phyloP scores from a whole-genome alignment of 2,329 filamentous ascomycete genomes.

The Xylariaceae sp. region DNA sequence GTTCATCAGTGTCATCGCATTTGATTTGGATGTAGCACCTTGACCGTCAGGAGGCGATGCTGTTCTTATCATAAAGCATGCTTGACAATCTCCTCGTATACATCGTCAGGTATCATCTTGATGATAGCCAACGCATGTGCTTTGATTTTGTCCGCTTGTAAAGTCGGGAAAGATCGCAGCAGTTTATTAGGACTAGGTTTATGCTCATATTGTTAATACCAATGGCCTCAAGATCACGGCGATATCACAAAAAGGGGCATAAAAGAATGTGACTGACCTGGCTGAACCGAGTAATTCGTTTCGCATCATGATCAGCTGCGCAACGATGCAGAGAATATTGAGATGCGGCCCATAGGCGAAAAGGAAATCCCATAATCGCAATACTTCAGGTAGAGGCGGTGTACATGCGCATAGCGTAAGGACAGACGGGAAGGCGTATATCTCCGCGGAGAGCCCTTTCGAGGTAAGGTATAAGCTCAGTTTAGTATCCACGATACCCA shows the following conservation, averaged over 20 bases:
- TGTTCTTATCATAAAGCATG: slow-evolving; percentile 62
- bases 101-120: slow-evolving; percentile 80
- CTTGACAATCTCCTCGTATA: slow-evolving; percentile 83
- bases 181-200: slow-evolving; percentile 76
- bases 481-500: slow-evolving; percentile 86
- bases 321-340: slow-evolving; percentile 94
- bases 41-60: neutral
- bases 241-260: slow-evolving; percentile 3
- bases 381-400: slow-evolving; percentile 85
- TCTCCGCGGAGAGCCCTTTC: slow-evolving; percentile 84
- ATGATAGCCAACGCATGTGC: slow-evolving; percentile 79
- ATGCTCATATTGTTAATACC: slow-evolving; percentile 4
- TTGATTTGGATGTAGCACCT: neutral
- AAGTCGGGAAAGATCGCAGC: slow-evolving; percentile 76
- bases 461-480: slow-evolving; percentile 76
- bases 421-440: slow-evolving; percentile 94
- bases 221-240: neutral
- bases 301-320: slow-evolving; percentile 83
- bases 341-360: slow-evolving; percentile 93
- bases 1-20: neutral
- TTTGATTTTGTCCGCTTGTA: slow-evolving; percentile 80
- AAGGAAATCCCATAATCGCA: slow-evolving; percentile 93
- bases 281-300: slow-evolving; percentile 76
- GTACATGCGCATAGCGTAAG: slow-evolving; percentile 94
- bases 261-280: slow-evolving; percentile 53